Percentiles rank a stretch among this genome's conserved stretches.
Evolutionary conservation across 176 grass and related monocot genomes (phyloP).

Genomic region (Ensete glaucum): DNA sequence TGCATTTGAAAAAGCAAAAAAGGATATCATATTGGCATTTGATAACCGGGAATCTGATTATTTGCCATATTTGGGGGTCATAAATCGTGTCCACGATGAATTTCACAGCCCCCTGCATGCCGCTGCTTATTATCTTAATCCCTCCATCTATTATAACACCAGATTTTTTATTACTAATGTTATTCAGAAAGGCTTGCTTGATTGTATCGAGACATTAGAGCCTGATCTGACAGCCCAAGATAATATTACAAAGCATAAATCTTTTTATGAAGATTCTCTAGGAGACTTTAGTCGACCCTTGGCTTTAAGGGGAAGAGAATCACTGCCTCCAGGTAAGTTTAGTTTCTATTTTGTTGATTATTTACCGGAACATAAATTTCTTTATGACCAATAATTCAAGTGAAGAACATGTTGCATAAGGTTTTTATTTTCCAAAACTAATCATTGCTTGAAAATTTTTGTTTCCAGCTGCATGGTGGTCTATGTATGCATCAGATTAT

Average conservation of each 20-base stretch:
- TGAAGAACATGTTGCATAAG: not conserved
- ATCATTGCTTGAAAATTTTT: not conserved
- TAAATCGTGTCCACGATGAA: constrained; percentile 26
- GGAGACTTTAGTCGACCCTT: constrained; percentile 17
- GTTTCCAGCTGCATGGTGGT: constrained; percentile 23
- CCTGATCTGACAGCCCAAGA: constrained; percentile 19
- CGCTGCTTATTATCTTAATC: constrained; percentile 37
- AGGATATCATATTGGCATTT: constrained; percentile 29
- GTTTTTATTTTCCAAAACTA: not conserved
- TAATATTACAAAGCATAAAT: constrained; percentile 26
- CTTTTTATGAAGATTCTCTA: constrained; percentile 17
- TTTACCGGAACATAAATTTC: too few species aligned
- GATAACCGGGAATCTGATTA: constrained; percentile 34
- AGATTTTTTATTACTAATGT: constrained; percentile 19
- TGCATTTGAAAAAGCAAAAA: constrained; percentile 36
- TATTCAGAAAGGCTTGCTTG: constrained; percentile 25
- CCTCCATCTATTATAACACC: constrained; percentile 24
- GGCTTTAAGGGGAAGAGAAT: constrained; percentile 25
- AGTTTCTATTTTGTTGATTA: not conserved
- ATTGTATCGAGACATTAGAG: constrained; percentile 26
- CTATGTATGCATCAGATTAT: constrained; percentile 20
- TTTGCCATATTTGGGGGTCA: constrained; percentile 31
- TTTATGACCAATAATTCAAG: not conserved
- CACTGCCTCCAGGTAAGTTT: constrained; percentile 18
- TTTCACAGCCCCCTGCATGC: constrained; percentile 32